Base-by-base conservation (phyloP, 1,139 yeast genomes). In the Nakaseomyces nivariensis region DNA sequence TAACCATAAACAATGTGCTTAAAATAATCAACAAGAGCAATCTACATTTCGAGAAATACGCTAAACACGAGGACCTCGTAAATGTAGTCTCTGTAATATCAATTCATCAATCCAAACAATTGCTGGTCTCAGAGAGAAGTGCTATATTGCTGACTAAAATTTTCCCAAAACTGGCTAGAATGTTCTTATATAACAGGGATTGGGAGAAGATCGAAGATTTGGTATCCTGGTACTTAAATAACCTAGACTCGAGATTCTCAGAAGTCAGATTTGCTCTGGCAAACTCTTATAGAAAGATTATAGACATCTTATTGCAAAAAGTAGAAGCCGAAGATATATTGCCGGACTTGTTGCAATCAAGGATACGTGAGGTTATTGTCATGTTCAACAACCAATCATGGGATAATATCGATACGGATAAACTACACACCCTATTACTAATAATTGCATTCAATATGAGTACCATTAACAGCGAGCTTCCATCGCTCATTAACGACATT, bases 391-490 rank as follows among this genome's bases (percentile, higher is more conserved):
- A 13, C 4, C 24, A 29, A 5, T 56, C 33, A 47, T 48, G 48
- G 45, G 68, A 67, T 36, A 45, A 59, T 0, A 50, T 67, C 5
- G 67, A 68, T 46, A 54, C 62, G 0, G 63, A 69, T 46, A 42
- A 50, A 5, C 51, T 70, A 25, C 72, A 70, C 47, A 57, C 67
- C 0, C 51, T 62, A 33, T 56, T 70, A 5, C 51, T 70, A 5
- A 54, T 65, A 0, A 53, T 68, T 10, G 73, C 72, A 3, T 33
- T 25, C 40, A 17, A 10, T 11, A 43, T 33, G n/a, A 24, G 25
- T 2, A 27, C 11, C 7, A 24, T 43, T 5, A n/a, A 17, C 22
- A 34, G 17, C 4, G 38, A 40, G n/a, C 13, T 36, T 11, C 36
- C 48, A 3, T 24, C 13, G 10, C 11, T 40, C 1, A 26, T 46